Evolutionary conservation across 495 filamentous ascomycete genomes (phyloP), one percentile per base, ranked within the genome.

Genomic region (Tuber umbilicatum): DNA sequence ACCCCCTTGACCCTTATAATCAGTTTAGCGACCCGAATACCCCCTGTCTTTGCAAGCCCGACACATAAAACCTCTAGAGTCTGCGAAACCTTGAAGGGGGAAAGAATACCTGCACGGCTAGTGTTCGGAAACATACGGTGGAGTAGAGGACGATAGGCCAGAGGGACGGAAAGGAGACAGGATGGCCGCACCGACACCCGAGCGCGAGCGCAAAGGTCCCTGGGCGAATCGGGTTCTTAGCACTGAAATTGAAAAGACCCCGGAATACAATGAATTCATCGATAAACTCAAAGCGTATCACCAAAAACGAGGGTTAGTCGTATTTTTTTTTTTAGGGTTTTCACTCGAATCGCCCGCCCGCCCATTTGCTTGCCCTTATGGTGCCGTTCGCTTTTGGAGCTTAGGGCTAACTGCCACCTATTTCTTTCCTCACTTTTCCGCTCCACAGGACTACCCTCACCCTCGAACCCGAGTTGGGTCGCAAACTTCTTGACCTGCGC

Each of bases 201-300:
- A 81, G 75, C 76, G 80, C 73, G 81, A 81, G 79, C 78, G 78
- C 64, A 73, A 70, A 76, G 74, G 74, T 69, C 81, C 73, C 43
- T 86, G 85, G 79, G 86, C 86, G 73, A 83, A 83, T 75, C 78
- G 82, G 74, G 72, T 79, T 19, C 74, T 79, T 50, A 83, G 82
- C 67, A 86, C 85, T 38, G 85, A 85, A 55, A 83, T 87, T 79
- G 86, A 86, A 60, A 83, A 81, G 73, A 90, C 87, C 0, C 84
- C 85, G 23, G 91, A 92, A 80, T 91, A 92, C 83, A 86, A 88
- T 39, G 87, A 89, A 73, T 93, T 94, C 81, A 89, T 94, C 75
- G 84, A 87, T 78, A 87, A 90, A 73, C 83, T 94, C 38, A 84
- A 83, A 3, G 86, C 78, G 50, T 94, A 89, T 81, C 91, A 93